These are phyloP conservation scores for Sporothrix dimorphospora DNA, from an alignment of 2,329 filamentous ascomycete species.

Conservation along the genomic window DNA sequence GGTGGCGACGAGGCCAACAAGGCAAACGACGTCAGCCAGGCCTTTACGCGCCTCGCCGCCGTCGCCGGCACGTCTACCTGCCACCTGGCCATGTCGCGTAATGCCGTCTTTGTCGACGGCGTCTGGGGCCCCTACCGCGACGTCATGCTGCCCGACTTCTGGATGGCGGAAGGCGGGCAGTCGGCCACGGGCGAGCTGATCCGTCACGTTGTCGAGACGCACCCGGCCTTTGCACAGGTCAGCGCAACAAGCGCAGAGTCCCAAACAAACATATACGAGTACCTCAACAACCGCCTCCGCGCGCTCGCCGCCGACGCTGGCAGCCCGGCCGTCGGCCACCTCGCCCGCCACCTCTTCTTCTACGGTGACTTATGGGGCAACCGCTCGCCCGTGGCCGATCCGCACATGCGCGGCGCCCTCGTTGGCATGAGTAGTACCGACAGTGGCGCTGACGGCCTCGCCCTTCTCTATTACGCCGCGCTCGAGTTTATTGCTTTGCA, in stretches of 20 bases:
- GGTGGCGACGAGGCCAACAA: slow-evolving; percentile 75
- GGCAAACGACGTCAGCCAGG: slow-evolving; percentile 87
- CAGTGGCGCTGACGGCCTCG: slow-evolving; percentile 80
- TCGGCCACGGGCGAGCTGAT: slow-evolving; percentile 94
- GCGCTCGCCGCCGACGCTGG: slow-evolving; percentile 69
- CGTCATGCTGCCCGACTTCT: slow-evolving; percentile 86
- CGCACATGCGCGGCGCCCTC: slow-evolving; percentile 88
- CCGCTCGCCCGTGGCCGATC: slow-evolving; percentile 87
- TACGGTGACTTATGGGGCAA: slow-evolving; percentile 98
- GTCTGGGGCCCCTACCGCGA: slow-evolving; percentile 98
- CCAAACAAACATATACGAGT: slow-evolving; percentile 91
- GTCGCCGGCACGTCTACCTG: slow-evolving; percentile 97
- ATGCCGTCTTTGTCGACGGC: slow-evolving; percentile 90
- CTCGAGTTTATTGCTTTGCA: slow-evolving; percentile 99
- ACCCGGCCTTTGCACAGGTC: slow-evolving; percentile 84
- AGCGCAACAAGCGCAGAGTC: slow-evolving; percentile 72
- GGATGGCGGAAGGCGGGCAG: slow-evolving; percentile 97
- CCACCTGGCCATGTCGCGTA: slow-evolving; percentile 91
- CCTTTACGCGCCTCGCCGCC: slow-evolving; percentile 88
- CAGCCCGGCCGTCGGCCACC: slow-evolving; percentile 79
- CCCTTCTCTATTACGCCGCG: slow-evolving; percentile 90
- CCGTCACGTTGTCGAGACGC: slow-evolving; percentile 92
- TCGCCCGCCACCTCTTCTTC: slow-evolving; percentile 95
- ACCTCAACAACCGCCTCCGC: slow-evolving; percentile 83
- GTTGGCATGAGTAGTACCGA: slow-evolving; percentile 80